These are phyloP conservation scores for Dictyostelium brefeldianum DNA, from an alignment of 78 protist genomes.

Conservation along the genomic window DNA sequence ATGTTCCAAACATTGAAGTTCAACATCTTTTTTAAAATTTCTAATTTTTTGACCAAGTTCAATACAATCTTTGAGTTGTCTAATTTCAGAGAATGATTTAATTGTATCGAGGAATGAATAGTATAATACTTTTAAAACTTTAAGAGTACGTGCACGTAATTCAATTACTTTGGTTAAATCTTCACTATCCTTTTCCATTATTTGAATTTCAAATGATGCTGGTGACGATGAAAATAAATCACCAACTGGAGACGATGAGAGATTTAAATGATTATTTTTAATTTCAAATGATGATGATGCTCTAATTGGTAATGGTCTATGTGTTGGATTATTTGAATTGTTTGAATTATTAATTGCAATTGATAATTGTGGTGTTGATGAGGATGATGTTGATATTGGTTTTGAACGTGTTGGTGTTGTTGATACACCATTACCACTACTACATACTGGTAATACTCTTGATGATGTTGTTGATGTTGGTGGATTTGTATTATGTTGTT, in stretches of 20 bases:
- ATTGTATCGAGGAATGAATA: conserved; percentile 30
- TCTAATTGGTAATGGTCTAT: conserved; percentile 55
- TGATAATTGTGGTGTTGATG: conserved; percentile 1
- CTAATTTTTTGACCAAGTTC: conserved; percentile 68
- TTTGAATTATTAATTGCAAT: not conserved
- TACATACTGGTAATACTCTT: too few species aligned
- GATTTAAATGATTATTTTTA: conserved; percentile 22
- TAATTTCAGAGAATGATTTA: conserved; percentile 38
- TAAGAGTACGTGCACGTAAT: conserved; percentile 27
- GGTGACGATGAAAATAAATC: conserved; percentile 32
- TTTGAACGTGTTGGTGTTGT: not conserved
- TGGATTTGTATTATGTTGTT: not conserved
- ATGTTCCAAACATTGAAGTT: conserved; percentile 48
- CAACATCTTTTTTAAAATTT: conserved; percentile 57
- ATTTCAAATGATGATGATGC: conserved; percentile 53
- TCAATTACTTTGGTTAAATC: conserved; percentile 28
- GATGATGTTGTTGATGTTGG: not conserved
- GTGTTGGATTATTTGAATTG: not conserved
- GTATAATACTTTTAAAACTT: conserved; percentile 25
- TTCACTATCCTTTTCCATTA: not conserved
- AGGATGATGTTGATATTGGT: conserved; percentile 34
- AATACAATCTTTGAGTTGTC: conserved; percentile 36
- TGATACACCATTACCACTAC: not conserved
- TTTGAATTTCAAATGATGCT: conserved; percentile 2
- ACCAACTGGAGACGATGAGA: not conserved